Conservation (phyloP, 345 rosid genomes). For the Eucalyptus regnans region DNA sequence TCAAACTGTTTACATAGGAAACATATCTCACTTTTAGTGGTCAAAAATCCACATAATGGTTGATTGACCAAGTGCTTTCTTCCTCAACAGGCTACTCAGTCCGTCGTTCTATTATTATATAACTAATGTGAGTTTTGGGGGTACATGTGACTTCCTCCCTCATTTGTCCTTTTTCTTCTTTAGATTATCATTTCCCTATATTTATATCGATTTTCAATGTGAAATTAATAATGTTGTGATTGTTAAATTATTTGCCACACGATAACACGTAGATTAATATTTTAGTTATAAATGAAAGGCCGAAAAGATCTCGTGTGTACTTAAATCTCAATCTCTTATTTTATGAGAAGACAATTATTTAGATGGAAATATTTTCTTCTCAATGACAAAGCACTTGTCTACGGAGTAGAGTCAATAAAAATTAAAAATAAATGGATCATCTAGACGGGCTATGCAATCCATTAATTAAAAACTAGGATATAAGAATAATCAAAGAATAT, state of each 20-base stretch:
- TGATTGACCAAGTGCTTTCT: no score
- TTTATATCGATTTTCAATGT: neutral
- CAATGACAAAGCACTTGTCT: neutral
- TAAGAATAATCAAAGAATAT: no score
- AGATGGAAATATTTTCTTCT: neutral
- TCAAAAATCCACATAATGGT: no score
- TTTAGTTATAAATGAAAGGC: neutral
- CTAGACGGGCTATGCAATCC: no score
- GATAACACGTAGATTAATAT: neutral
- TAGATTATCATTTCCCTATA: neutral
- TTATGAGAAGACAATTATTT: neutral
- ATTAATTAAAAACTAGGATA: neutral
- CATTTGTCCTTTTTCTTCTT: neutral
- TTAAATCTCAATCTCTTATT: neutral
- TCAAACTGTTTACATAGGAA: no score
- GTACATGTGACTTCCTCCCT: neutral
- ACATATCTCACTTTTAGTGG: no score
- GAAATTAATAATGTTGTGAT: neutral
- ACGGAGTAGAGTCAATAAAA: neutral
- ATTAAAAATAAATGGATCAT: neutral
- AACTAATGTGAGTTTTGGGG: neutral
- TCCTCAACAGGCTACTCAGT: no score
- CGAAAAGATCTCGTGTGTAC: neutral
- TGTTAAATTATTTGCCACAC: neutral
- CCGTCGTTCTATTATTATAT: neutral